A percentile compares a stretch with the other conserved stretches of the same genome.
Evolutionary conservation across 2,329 filamentous ascomycete species (phyloP).

Genomic region (Talaromyces verruculosus): DNA sequence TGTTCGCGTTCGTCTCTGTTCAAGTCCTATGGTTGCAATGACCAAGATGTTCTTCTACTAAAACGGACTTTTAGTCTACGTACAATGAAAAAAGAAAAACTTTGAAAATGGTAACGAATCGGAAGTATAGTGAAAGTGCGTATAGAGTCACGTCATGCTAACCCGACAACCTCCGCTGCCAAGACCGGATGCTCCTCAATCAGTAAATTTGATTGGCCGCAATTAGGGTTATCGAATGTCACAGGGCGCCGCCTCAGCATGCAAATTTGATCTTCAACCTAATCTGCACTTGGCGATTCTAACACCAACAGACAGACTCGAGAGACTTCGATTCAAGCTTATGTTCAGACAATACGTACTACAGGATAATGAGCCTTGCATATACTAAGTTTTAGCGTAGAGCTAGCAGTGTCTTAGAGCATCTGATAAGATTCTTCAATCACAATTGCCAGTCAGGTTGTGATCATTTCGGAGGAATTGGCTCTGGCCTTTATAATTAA

Average conservation of each 20-base stretch:
- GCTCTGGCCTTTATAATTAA: no score
- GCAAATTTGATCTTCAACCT: neutral
- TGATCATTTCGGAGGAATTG: no score
- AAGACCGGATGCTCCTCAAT: no score
- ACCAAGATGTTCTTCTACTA: neutral
- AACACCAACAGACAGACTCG: neutral
- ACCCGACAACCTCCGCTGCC: no score
- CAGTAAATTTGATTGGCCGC: neutral
- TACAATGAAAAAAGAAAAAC: neutral
- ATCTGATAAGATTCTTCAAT: neutral
- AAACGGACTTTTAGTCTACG: neutral
- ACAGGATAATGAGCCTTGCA: neutral
- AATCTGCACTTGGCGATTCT: neutral
- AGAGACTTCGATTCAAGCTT: neutral
- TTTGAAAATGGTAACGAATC: neutral
- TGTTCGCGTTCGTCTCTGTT: no score
- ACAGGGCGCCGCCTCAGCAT: neutral
- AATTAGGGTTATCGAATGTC: neutral
- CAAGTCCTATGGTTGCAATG: neutral
- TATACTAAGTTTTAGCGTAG: neutral
- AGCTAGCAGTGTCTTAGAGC: neutral
- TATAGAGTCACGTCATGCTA: no score
- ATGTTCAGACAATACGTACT: neutral
- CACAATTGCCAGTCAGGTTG: neutral
- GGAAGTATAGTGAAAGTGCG: neutral